phyloP scores from a whole-genome alignment of 176 grass and related monocot genomes.

The Oryza australiensis region DNA sequence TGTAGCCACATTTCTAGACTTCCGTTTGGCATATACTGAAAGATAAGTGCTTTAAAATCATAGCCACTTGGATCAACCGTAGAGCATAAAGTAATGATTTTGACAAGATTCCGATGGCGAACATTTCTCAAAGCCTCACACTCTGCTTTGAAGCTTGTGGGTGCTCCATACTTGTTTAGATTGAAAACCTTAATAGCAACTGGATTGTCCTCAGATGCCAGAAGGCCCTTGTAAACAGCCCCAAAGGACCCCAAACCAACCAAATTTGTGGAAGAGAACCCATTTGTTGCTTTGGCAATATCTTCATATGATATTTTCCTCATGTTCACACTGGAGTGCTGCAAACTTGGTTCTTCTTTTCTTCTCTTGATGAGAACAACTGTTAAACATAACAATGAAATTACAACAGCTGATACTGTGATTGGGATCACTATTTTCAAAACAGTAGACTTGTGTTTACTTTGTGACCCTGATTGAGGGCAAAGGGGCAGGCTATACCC shows the following conservation, averaged over 20 bases:
- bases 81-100: conserved; percentile 46
- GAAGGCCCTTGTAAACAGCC: conserved; percentile 39
- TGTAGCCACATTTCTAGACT: conserved; percentile 35
- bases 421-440: conserved; percentile 28
- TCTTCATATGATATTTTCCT: conserved; percentile 38
- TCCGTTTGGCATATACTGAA: conserved; percentile 57
- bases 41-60: conserved; percentile 42
- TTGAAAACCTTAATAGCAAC: conserved; percentile 56
- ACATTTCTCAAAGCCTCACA: conserved; percentile 46
- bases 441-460: neutral
- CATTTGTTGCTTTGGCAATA: conserved; percentile 43
- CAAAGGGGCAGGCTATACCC: conserved; percentile 38
- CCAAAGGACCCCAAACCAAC: conserved; percentile 1
- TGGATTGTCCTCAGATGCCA: neutral
- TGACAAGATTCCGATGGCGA: conserved; percentile 53
- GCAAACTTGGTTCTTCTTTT: neutral
- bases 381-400: neutral
- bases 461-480: neutral
- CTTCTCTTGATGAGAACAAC: neutral
- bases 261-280: conserved; percentile 47
- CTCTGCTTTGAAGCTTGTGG: conserved; percentile 42
- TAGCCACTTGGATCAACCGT: conserved; percentile 13
- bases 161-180: conserved; percentile 28
- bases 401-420: neutral
- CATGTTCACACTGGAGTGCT: neutral